Percentiles rank a stretch among this genome's conserved stretches.
Conservation (phyloP, 108 stramenopile species). For the Bacterosira constricta region DNA sequence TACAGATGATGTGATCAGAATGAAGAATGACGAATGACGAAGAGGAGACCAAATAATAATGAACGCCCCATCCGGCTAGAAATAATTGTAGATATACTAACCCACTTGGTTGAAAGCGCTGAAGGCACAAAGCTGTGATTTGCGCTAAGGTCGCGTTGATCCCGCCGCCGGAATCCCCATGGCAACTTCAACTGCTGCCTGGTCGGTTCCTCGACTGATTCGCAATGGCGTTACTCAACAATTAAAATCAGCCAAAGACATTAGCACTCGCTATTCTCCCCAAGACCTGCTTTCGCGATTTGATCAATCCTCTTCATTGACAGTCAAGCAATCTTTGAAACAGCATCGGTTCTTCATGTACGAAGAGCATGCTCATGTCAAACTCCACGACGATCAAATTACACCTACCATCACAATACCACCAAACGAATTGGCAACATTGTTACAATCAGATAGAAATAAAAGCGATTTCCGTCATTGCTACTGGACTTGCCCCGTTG, state of each 20-base stretch:
- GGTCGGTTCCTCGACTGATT: neutral
- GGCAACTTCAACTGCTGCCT: too few relatives aligned
- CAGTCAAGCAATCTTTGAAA: neutral
- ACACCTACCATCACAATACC: neutral
- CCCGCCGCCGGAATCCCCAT: too few relatives aligned
- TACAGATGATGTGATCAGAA: too few relatives aligned
- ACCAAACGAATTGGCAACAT: neutral
- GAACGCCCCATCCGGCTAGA: too few relatives aligned
- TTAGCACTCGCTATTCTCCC: neutral
- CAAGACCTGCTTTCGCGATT: conserved; percentile 4
- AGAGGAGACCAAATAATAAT: too few relatives aligned
- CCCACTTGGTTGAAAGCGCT: too few relatives aligned
- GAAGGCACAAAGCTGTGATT: too few relatives aligned
- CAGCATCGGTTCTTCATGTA: conserved; percentile 3
- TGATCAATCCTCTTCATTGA: neutral
- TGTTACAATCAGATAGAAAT: neutral
- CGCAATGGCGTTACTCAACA: neutral
- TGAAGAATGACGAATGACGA: too few relatives aligned
- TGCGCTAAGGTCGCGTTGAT: too few relatives aligned
- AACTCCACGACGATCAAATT: neutral
- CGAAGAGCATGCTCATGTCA: neutral
- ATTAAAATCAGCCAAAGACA: neutral
- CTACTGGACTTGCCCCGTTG: conserved; percentile 2
- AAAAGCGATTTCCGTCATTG: neutral
- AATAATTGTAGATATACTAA: too few relatives aligned